Percentiles rank a stretch among this genome's conserved stretches.
These are phyloP conservation scores for Crucibulum laeve DNA, from an alignment of 768 basidiomycete genomes.

Conservation along the genomic window DNA sequence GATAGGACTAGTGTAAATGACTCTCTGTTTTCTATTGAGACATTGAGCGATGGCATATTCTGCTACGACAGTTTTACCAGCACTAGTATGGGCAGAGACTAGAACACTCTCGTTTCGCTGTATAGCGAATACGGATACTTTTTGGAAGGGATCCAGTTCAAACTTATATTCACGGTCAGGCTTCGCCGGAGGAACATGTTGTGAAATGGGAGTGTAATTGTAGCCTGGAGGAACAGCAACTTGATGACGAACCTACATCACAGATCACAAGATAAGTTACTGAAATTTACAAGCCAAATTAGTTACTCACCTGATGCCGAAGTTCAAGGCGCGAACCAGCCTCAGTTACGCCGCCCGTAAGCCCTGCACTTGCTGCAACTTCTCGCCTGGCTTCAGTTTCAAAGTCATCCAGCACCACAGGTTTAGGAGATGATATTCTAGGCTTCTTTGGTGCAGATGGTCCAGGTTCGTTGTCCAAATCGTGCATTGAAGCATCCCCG, in stretches of 20 bases:
- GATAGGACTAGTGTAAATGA: slow-evolving; percentile 99
- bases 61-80: slow-evolving; percentile 98
- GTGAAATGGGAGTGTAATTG: slow-evolving; percentile 83
- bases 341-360: slow-evolving; percentile 65
- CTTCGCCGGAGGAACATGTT: slow-evolving; percentile 87
- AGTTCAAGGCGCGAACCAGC: slow-evolving; percentile 70
- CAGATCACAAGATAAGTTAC: slow-evolving; percentile 1
- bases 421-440: slow-evolving; percentile 58
- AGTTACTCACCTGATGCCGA: slow-evolving; percentile 63
- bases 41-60: slow-evolving; percentile 99
- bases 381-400: slow-evolving; percentile 93
- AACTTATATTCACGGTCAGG: slow-evolving; percentile 95
- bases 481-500: slow-evolving; percentile 14
- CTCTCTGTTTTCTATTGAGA: slow-evolving; percentile 88
- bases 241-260: slow-evolving; percentile 83
- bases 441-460: slow-evolving; percentile 45
- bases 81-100: slow-evolving; percentile 97
- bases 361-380: slow-evolving; percentile 82
- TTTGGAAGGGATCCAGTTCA: slow-evolving; percentile 94
- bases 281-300: neutral
- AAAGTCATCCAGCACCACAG: slow-evolving; percentile 88
- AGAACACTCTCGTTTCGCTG: slow-evolving; percentile 97
- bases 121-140: slow-evolving; percentile 91
- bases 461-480: slow-evolving; percentile 20
- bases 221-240: slow-evolving; percentile 94